These are phyloP conservation scores for Caulochytrium protostelioides DNA, from an alignment of 371 early-diverging fungal genomes.

Conservation along the genomic window DNA sequence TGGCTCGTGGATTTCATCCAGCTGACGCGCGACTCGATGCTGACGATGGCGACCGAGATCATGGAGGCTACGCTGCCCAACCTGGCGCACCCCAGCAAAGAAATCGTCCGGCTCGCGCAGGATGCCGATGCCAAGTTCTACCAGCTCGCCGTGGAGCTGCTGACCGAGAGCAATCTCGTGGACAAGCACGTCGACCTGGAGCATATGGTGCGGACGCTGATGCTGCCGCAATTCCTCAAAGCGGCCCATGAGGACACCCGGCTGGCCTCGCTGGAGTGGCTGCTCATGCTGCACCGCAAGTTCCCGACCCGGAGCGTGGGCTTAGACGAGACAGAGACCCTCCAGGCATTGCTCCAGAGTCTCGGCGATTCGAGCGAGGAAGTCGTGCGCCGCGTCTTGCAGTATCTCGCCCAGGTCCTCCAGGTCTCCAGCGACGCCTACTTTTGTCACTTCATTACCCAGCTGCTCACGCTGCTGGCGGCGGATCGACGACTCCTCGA, in stretches of 20 bases:
- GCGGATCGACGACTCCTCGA: constrained; percentile 64
- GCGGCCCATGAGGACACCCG: constrained; percentile 72
- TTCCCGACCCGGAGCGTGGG: constrained; percentile 40
- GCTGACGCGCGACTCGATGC: constrained; percentile 49
- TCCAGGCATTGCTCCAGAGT: constrained; percentile 57
- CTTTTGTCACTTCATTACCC: constrained; percentile 51
- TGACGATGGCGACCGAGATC: constrained; percentile 49
- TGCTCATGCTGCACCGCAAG: constrained; percentile 71
- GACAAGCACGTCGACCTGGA: constrained; percentile 46
- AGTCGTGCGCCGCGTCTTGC: constrained; percentile 62
- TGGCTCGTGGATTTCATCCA: constrained; percentile 72
- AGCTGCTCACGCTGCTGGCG: constrained; percentile 60
- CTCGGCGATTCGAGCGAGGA: constrained; percentile 74
- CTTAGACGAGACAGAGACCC: constrained; percentile 54
- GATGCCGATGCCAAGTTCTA: constrained; percentile 52
- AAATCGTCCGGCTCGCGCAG: constrained; percentile 41
- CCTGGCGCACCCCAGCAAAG: constrained; percentile 44
- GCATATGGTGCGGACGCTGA: constrained; percentile 46
- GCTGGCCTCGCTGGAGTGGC: constrained; percentile 69
- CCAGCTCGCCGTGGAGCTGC: constrained; percentile 37
- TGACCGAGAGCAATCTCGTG: not conserved
- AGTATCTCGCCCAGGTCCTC: constrained; percentile 79
- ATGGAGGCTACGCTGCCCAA: constrained; percentile 56
- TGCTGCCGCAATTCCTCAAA: constrained; percentile 46
- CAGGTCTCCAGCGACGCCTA: constrained; percentile 51